Evolutionary conservation across 73 alveolate genomes (phyloP), one percentile per base, ranked within the genome.

Genomic region (Blepharisma stoltei): DNA sequence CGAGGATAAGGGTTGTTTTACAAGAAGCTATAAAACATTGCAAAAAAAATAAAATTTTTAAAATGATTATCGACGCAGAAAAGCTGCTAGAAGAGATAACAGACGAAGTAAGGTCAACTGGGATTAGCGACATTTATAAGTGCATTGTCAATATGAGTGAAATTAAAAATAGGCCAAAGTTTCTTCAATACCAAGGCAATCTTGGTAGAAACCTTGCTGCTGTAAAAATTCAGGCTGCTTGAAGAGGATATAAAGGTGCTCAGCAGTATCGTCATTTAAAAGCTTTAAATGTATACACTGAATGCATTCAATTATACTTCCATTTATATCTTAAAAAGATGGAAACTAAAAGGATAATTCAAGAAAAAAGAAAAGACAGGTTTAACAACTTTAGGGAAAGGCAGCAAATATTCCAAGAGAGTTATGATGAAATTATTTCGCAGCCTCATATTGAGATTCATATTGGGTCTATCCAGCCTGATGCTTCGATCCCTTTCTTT

Each of bases 381-480:
- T 52, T 87, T 21, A 87, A 88, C 52, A 92, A 90, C 23, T 95
- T 97, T 95, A 86, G 84, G 53, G 78, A 86, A 68, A 84, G 88
- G 91, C 89, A 83, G 84, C 89, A 91, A 73, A 90, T 83, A 54
- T 95, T 95, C 81, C 93, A 90, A 83, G 81, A 77, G 76, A 90
- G 89, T 67, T 95, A 98, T 98, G 91, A 85, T 50, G 89, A 82
- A 73, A 88, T 95, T 18, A 91, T 89, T 81, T 81, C 76, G 55
- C 89, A 88, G 70, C 88, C 87, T 27, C 88, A 97, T 76, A 73
- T 91, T 41, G 98, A 93, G 83, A 93, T 95, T 49, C 99, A 95
- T 79, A 78, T 93, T 18, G 92, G 94, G 71, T 79, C 82, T 49
- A 93, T 88, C 71, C 71, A 86, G 82, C 86, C 92, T 81, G 84